Evolutionary conservation across 257 asterid species (phyloP).

Genomic region (Salvia splendens): DNA sequence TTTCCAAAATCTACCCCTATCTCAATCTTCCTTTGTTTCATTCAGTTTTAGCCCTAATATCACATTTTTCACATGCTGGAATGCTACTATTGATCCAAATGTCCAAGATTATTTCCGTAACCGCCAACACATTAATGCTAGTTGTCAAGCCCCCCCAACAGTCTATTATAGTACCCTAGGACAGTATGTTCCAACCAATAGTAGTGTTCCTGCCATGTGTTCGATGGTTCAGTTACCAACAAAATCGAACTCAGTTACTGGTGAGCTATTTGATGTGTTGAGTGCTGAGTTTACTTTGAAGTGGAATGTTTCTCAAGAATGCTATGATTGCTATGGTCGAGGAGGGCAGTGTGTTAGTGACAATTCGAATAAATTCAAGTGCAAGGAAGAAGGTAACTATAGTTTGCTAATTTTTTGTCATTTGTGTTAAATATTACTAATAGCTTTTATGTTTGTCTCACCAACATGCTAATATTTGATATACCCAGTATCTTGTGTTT

Average conservation of each 20-base stretch:
- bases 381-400: not conserved
- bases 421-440: no score
- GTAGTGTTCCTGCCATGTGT: not conserved
- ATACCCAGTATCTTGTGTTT: no score
- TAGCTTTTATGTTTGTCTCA: no score
- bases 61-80: conserved; percentile 26
- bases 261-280: not conserved
- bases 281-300: not conserved
- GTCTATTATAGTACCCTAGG: not conserved
- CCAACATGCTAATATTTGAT: no score
- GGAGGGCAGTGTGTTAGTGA: not conserved
- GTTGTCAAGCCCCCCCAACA: not conserved
- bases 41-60: conserved; percentile 26
- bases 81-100: not conserved
- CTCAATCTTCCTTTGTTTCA: conserved; percentile 27
- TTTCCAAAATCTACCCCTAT: not conserved
- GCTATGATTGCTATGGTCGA: not conserved
- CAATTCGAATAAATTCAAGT: not conserved
- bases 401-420: not conserved
- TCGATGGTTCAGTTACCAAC: not conserved
- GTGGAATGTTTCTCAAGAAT: not conserved
- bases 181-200: not conserved
- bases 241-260: no score
- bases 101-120: not conserved
- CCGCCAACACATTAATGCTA: not conserved